These are phyloP conservation scores for Excoecaria cochinchinensis DNA, from an alignment of 345 rosid genomes.

Conservation along the genomic window DNA sequence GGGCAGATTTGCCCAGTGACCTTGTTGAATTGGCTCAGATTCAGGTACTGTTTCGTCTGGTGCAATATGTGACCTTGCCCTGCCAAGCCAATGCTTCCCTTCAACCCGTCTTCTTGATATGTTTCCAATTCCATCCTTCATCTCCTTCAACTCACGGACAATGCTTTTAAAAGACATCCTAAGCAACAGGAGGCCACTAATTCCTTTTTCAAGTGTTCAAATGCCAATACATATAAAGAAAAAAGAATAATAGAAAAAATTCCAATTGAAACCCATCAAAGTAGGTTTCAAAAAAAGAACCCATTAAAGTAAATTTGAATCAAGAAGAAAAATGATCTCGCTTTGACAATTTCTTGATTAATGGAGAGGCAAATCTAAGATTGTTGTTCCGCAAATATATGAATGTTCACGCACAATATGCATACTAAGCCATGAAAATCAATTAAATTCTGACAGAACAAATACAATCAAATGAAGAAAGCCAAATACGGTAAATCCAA, in stretches of 20 bases:
- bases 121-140: slow-evolving; percentile 74
- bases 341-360: neutral
- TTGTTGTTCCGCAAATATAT: neutral
- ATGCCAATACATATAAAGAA: slow-evolving; percentile 22
- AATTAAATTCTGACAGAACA: neutral
- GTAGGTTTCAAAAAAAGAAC: neutral
- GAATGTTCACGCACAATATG: slow-evolving; percentile 8
- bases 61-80: slow-evolving; percentile 69
- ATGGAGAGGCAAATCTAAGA: neutral
- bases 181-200: slow-evolving; percentile 30
- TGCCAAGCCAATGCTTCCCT: slow-evolving; percentile 50
- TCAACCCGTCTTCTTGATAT: slow-evolving; percentile 60
- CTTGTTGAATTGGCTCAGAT: slow-evolving; percentile 42
- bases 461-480: neutral
- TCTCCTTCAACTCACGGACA: slow-evolving; percentile 81
- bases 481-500: neutral
- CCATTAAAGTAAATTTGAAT: neutral
- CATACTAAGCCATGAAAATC: slow-evolving; percentile 5
- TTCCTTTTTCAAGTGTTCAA: slow-evolving; percentile 22
- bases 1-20: slow-evolving; percentile 86
- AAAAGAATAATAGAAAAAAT: neutral
- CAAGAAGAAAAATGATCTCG: neutral
- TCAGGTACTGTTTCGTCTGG: slow-evolving; percentile 57
- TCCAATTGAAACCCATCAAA: too few species aligned
- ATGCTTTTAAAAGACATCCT: slow-evolving; percentile 77